phyloP scores from a whole-genome alignment of 208 protist species.

The Leishmania mexicana region DNA sequence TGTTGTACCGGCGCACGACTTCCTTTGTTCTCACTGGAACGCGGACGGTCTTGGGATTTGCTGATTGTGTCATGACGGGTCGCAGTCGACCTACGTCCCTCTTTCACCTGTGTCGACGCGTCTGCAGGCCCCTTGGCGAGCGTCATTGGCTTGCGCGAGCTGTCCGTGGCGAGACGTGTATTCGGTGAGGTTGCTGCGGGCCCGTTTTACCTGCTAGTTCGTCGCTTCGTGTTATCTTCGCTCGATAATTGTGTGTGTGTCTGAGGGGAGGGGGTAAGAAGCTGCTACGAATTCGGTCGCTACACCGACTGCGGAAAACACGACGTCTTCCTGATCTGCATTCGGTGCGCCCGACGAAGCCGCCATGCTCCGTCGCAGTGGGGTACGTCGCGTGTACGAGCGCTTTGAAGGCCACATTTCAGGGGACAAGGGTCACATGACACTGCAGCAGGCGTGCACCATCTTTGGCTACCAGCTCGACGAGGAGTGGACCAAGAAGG shows the following conservation, averaged over 20 bases:
- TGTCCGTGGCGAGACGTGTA: neutral
- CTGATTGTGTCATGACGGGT: neutral
- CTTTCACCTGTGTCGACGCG: neutral
- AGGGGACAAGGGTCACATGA: constrained; percentile 86
- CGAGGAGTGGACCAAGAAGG: constrained; percentile 65
- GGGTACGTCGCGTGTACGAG: constrained; percentile 33
- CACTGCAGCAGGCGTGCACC: constrained; percentile 83
- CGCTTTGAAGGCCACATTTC: constrained; percentile 56
- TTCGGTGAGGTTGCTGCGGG: neutral
- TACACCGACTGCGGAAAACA: neutral
- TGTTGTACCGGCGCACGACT: neutral
- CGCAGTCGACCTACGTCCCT: neutral
- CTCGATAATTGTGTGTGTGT: neutral
- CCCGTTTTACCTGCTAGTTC: neutral
- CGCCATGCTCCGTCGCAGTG: constrained; percentile 33
- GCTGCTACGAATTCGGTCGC: neutral
- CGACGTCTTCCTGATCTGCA: neutral
- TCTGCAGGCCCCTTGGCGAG: neutral
- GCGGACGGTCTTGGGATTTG: neutral
- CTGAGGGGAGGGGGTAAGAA: neutral
- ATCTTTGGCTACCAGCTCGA: constrained; percentile 90
- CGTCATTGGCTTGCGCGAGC: neutral
- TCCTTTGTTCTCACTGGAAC: neutral
- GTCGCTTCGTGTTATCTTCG: neutral
- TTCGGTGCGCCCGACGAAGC: neutral